These are phyloP conservation scores for Amoeboaphelidium protococcarum DNA, from an alignment of 371 early-diverging fungal genomes.

Conservation along the genomic window DNA sequence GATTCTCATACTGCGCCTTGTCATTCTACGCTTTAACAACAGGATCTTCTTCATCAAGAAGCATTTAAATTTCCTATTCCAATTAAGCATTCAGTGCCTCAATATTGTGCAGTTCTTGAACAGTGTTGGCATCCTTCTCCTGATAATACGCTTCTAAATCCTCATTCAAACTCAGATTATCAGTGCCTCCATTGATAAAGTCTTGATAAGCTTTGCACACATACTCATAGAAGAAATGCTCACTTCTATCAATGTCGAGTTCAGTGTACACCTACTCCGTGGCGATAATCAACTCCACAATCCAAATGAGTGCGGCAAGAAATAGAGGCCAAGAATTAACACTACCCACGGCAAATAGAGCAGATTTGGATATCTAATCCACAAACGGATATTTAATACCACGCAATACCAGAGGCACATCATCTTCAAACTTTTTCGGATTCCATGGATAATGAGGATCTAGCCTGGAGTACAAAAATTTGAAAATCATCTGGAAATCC, in stretches of 20 bases:
- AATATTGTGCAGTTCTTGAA: slow-evolving; percentile 3
- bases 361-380: slow-evolving; percentile 56
- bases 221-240: slow-evolving; percentile 11
- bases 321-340: slow-evolving; percentile 69
- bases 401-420: slow-evolving; percentile 42
- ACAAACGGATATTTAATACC: slow-evolving; percentile 68
- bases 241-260: slow-evolving; percentile 1
- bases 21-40: not conserved
- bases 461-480: slow-evolving; percentile 49
- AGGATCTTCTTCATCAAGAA: slow-evolving; percentile 1
- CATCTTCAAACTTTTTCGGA: slow-evolving; percentile 50
- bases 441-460: slow-evolving; percentile 37
- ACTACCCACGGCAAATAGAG: slow-evolving; percentile 49
- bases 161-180: slow-evolving; percentile 3
- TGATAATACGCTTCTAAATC: slow-evolving; percentile 6
- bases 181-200: slow-evolving; percentile 13
- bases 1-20: not conserved
- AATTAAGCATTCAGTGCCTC: not conserved
- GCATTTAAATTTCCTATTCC: slow-evolving; percentile 1
- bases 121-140: slow-evolving; percentile 1
- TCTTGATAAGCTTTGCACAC: slow-evolving; percentile 12
- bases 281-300: slow-evolving; percentile 48
- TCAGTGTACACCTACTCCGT: not conserved
- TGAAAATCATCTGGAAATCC: slow-evolving; percentile 73
- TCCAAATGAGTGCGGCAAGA: slow-evolving; percentile 64